A percentile compares a stretch with the other conserved stretches of the same genome.
Conservation (phyloP, 257 asterid species). For the Solanum boliviense region DNA sequence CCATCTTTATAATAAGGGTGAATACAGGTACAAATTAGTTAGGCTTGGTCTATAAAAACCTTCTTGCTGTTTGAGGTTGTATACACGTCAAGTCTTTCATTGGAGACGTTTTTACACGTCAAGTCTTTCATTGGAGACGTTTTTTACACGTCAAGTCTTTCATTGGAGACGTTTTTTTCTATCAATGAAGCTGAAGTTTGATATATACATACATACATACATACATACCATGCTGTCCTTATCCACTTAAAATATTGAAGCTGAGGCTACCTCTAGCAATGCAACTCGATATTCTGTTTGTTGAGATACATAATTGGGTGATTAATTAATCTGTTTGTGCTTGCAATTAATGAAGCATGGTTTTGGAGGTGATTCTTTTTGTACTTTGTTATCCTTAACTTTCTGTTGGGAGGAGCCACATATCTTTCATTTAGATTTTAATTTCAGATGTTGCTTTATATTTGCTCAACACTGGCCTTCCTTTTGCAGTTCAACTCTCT, state of each 20-base stretch:
- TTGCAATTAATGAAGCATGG: neutral
- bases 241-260: neutral
- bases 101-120: neutral
- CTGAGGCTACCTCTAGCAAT: neutral
- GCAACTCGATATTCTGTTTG: neutral
- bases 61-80: neutral
- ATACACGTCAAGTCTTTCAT: neutral
- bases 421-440: neutral
- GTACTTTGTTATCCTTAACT: neutral
- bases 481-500: conserved; percentile 57
- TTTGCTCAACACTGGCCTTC: neutral
- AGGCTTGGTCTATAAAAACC: conserved; percentile 3
- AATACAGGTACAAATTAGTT: conserved; percentile 50
- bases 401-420: neutral
- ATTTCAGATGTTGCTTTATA: conserved; percentile 1
- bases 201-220: too few species aligned
- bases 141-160: neutral
- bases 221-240: neutral
- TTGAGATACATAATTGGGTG: neutral
- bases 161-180: neutral
- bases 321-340: neutral
- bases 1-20: conserved; percentile 95
- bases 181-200: neutral
- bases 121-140: neutral
- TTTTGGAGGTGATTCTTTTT: neutral